phyloP scores from a whole-genome alignment of 2,329 filamentous ascomycete species.

The Cryphonectria nitschkei region DNA sequence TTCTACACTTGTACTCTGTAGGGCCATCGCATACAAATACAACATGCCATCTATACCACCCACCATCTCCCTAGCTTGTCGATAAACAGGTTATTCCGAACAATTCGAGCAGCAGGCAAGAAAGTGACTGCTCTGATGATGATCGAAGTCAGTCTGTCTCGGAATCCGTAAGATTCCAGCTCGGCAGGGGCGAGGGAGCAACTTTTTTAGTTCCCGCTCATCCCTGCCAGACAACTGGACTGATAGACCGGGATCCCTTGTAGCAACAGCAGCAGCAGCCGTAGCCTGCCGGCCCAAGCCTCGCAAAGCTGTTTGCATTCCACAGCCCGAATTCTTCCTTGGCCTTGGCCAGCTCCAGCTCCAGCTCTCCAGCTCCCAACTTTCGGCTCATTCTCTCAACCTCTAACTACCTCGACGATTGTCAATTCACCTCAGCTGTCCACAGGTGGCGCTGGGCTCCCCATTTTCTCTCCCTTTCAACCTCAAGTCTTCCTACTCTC shows the following conservation, averaged over 20 bases:
- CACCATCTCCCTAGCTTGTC: background rate
- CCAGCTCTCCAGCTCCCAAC: background rate
- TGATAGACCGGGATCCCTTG: slow-evolving; percentile 8
- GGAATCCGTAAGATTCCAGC: background rate
- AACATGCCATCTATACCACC: background rate
- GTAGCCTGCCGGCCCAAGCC: background rate
- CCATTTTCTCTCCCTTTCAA: background rate
- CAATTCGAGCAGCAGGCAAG: background rate
- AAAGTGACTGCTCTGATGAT: background rate
- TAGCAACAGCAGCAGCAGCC: background rate
- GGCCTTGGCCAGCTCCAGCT: background rate
- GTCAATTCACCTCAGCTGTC: background rate
- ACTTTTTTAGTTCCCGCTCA: slow-evolving; percentile 1
- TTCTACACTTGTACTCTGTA: background rate
- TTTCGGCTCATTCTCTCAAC: background rate
- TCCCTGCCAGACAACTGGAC: slow-evolving; percentile 4
- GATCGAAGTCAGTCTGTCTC: background rate
- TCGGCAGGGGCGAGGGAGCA: background rate
- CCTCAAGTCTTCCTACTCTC: background rate
- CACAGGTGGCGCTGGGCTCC: slow-evolving; percentile 1
- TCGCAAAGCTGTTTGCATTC: background rate
- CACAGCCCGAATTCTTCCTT: slow-evolving; percentile 8
- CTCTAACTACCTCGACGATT: background rate
- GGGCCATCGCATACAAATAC: background rate
- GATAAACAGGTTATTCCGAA: background rate